Evolutionary conservation across 2,329 filamentous ascomycete species (phyloP).

Genomic region (Orbilia brochopaga): DNA sequence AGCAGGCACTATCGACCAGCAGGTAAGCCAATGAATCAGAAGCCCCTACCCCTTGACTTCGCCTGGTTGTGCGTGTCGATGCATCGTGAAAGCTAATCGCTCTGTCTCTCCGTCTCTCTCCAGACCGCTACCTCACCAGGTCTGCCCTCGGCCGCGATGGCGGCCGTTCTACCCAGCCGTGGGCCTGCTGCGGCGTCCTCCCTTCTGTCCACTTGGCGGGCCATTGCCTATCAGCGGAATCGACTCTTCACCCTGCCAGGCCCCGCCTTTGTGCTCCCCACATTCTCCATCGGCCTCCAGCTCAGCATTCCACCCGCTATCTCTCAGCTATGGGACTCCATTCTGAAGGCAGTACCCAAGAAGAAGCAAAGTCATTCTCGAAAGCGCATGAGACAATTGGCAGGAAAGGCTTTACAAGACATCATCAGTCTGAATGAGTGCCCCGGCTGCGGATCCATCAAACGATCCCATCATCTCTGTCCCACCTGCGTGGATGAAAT

Average conservation of each 20-base stretch:
- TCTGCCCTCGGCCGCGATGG: constrained; percentile 54
- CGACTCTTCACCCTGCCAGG: constrained; percentile 62
- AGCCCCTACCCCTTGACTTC: too few species aligned
- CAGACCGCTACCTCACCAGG: not conserved
- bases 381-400: constrained; percentile 90
- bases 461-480: constrained; percentile 88
- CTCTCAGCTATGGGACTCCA: constrained; percentile 66
- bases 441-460: constrained; percentile 82
- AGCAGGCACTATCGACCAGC: not conserved
- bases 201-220: constrained; percentile 58
- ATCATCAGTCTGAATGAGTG: constrained; percentile 86
- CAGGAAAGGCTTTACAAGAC: constrained; percentile 92
- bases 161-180: constrained; percentile 65
- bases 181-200: constrained; percentile 60
- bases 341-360: constrained; percentile 92
- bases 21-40: not conserved
- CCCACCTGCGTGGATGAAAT: constrained; percentile 77
- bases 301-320: constrained; percentile 72
- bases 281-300: constrained; percentile 67
- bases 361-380: constrained; percentile 98
- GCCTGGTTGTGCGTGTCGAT: too few species aligned
- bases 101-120: not conserved
- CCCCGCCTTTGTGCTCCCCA: constrained; percentile 65
- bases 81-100: not conserved
- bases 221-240: constrained; percentile 59